Conservation (phyloP, 1,284 basidiomycete species). For the Fomitopsis pinicola region DNA sequence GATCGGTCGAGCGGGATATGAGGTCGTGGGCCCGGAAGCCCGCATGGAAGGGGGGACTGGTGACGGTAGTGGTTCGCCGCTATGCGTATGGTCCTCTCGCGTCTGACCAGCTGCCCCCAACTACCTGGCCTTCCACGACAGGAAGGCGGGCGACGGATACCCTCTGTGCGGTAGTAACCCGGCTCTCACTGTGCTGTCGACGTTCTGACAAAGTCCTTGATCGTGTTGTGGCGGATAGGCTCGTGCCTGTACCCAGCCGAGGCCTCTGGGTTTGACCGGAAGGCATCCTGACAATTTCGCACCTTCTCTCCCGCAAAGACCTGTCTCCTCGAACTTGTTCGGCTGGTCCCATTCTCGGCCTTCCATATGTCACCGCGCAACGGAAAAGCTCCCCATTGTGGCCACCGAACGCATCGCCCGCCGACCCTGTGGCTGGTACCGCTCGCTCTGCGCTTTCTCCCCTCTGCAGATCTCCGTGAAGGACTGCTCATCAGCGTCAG, state of each 20-base stretch:
- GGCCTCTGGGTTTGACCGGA: slow-evolving; percentile 8
- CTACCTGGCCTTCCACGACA: slow-evolving; percentile 25
- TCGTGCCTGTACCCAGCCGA: slow-evolving; percentile 19
- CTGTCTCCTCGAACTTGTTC: slow-evolving; percentile 10
- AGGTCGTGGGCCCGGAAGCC: slow-evolving; percentile 13
- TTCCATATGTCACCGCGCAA: slow-evolving; percentile 13
- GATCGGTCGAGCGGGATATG: slow-evolving; percentile 11
- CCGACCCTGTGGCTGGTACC: slow-evolving; percentile 19
- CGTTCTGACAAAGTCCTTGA: slow-evolving; percentile 11
- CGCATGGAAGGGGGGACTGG: slow-evolving; percentile 14
- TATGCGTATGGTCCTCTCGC: slow-evolving; percentile 15
- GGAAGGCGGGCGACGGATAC: slow-evolving; percentile 24
- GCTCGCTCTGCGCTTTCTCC: slow-evolving; percentile 10
- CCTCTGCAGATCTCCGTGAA: slow-evolving; percentile 6
- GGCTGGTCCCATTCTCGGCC: slow-evolving; percentile 7
- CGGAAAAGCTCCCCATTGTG: slow-evolving; percentile 12
- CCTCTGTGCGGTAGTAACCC: slow-evolving; percentile 21
- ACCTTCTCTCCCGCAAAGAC: slow-evolving; percentile 19
- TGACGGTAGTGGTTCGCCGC: slow-evolving; percentile 11
- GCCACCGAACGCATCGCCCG: slow-evolving; percentile 4
- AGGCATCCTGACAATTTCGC: slow-evolving; percentile 8
- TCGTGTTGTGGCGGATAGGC: slow-evolving; percentile 16
- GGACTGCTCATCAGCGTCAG: slow-evolving; percentile 11
- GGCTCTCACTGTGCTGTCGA: slow-evolving; percentile 17
- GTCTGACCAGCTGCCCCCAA: slow-evolving; percentile 22